Conservation (phyloP, 2,329 filamentous ascomycete species). For the Xylariaceae sp. region DNA sequence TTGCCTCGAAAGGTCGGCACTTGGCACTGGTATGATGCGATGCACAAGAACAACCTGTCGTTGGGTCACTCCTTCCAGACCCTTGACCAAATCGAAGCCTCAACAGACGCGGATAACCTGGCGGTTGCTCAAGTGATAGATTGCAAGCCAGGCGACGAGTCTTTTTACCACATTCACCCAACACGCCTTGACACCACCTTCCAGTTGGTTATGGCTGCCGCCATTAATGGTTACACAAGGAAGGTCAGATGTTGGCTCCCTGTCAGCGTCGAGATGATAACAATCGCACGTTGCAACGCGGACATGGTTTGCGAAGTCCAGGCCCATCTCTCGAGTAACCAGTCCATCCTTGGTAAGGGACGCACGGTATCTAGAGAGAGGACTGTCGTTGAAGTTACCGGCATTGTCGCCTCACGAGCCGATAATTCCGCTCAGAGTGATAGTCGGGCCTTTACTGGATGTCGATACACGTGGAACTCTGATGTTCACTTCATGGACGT, state of each 20-base stretch:
- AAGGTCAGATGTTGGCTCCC: slow-evolving; percentile 19
- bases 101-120: slow-evolving; percentile 8
- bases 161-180: slow-evolving; percentile 17
- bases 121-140: slow-evolving; percentile 10
- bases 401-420: too few relatives aligned
- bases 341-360: slow-evolving; percentile 4
- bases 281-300: slow-evolving; percentile 8
- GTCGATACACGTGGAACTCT: too few relatives aligned
- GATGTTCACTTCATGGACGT: too few relatives aligned
- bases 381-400: slow-evolving; percentile 8
- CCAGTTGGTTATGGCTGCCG: slow-evolving; percentile 14
- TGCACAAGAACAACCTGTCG: slow-evolving; percentile 27
- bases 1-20: slow-evolving; percentile 17
- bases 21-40: slow-evolving; percentile 19
- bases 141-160: slow-evolving; percentile 9
- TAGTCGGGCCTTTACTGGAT: too few relatives aligned
- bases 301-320: slow-evolving; percentile 12
- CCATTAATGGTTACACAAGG: slow-evolving; percentile 11
- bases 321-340: slow-evolving; percentile 13
- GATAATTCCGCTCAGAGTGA: too few relatives aligned
- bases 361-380: slow-evolving; percentile 9
- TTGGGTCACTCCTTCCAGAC: slow-evolving; percentile 31
- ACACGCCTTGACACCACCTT: slow-evolving; percentile 14
- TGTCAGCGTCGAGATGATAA: slow-evolving; percentile 14
- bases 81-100: slow-evolving; percentile 18